Evolutionary conservation across 2,329 filamentous ascomycete species (phyloP), one percentile per base, ranked within the genome.

Genomic region (Nothopassalora personata): DNA sequence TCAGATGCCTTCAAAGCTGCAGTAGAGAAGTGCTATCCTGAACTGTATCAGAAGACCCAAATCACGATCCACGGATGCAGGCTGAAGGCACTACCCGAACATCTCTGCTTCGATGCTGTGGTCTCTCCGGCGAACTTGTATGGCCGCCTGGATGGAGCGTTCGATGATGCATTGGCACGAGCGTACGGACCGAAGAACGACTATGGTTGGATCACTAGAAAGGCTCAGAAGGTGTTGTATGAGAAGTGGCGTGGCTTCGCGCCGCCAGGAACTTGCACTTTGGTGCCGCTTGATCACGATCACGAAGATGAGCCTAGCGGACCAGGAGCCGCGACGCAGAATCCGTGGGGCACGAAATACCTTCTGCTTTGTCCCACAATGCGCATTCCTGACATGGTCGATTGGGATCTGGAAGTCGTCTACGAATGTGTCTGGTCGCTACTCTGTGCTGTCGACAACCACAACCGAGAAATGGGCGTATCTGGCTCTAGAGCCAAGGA

Each of bases 71-170:
- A 78, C 64, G 66, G 77, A 59, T 71, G 67, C 47, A 68, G 70
- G 6, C 74, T 83, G 5, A 68, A 72, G 9, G 64, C 69, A 2
- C 65, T 83, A 2, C 70, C 76, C 0, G 10, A 65, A 0, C 53
- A 60, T 0, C 67, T 74, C 8, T 70, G 70, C 31, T 81, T 81
- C 65, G 77, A 82, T 65, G 71, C 78, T 11, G 70, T 83, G 46
- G 79, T 83, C 23, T 83, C 81, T 0, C 81, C 81, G 0, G 80
- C 81, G 46, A 83, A 83, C 64, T 82, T 79, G 1, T 83, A 82
- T 66, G 81, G 75, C 30, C 74, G 76, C 0, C 75, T 84, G 0
- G 81, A 83, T 61, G 81, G 82, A 30, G 79, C 75, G 51, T 84
- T 83, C 61, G 80, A 83, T 68, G 77, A 81, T 62, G 81, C 81